A percentile compares a stretch with the other conserved stretches of the same genome.
These are phyloP conservation scores for Lactarius quietus DNA, from an alignment of 768 basidiomycete species.

Conservation along the genomic window DNA sequence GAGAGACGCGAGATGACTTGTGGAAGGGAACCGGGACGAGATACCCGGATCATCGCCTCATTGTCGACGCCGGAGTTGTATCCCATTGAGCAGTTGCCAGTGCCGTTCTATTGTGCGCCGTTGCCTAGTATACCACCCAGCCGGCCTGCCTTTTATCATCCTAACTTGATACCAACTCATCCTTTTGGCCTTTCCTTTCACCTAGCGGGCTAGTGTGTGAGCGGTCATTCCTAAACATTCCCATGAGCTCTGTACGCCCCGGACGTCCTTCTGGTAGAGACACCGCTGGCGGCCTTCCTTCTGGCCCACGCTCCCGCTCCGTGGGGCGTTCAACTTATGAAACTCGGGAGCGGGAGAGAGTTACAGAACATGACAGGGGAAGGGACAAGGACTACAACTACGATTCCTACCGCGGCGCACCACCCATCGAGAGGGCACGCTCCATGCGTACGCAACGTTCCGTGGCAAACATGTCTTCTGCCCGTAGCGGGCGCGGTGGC, in stretches of 20 bases:
- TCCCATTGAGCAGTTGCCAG: no score
- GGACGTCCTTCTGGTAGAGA: constrained; percentile 11
- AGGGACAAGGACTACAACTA: constrained; percentile 19
- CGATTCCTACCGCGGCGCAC: constrained; percentile 13
- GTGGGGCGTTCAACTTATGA: constrained; percentile 29
- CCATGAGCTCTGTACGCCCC: constrained; percentile 21
- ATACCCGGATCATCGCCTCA: background rate
- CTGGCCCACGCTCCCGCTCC: constrained; percentile 40
- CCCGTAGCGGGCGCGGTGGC: constrained; percentile 1
- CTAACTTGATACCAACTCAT: background rate
- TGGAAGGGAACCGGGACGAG: background rate
- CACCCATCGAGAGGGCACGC: constrained; percentile 19
- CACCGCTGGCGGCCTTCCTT: constrained; percentile 37
- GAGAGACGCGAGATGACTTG: no score
- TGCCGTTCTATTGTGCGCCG: background rate
- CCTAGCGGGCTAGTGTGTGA: constrained; percentile 21
- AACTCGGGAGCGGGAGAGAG: constrained; percentile 6
- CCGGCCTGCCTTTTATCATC: background rate
- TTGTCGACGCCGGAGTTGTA: no score
- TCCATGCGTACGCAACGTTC: constrained; percentile 29
- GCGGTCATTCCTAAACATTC: background rate
- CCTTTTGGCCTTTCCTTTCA: background rate
- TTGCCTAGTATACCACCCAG: background rate
- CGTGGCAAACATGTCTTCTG: constrained; percentile 17
- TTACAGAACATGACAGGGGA: constrained; percentile 1